These are phyloP conservation scores for Zygotorulaspora danielsina DNA, from an alignment of 805 yeast genomes.

Conservation along the genomic window DNA sequence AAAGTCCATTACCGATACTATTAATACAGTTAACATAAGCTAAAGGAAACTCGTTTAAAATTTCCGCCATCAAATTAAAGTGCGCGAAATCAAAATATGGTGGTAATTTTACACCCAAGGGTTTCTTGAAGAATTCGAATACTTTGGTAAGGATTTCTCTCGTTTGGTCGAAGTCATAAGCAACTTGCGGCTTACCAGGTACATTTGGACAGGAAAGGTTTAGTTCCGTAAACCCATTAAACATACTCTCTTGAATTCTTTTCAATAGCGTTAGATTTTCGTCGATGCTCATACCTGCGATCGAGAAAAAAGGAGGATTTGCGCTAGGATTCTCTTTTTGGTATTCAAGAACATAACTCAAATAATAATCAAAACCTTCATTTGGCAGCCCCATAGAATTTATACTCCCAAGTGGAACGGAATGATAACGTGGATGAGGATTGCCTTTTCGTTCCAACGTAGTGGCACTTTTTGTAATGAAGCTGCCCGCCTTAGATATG, in stretches of 20 bases:
- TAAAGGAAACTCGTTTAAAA: slow-evolving; percentile 29
- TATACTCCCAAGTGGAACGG: slow-evolving; percentile 34
- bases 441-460: slow-evolving; percentile 28
- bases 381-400: slow-evolving; percentile 36
- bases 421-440: slow-evolving; percentile 31
- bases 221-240: slow-evolving; percentile 29
- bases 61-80: slow-evolving; percentile 29
- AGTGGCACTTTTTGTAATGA: slow-evolving; percentile 33
- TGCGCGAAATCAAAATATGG: slow-evolving; percentile 35
- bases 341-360: slow-evolving; percentile 24
- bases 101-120: slow-evolving; percentile 32
- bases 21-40: slow-evolving; percentile 32
- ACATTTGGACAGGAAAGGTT: slow-evolving; percentile 35
- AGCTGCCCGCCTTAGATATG: slow-evolving; percentile 28
- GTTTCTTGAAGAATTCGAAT: slow-evolving; percentile 30
- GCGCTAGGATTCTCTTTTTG: slow-evolving; percentile 19
- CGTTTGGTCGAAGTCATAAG: slow-evolving; percentile 31
- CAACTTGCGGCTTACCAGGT: slow-evolving; percentile 36
- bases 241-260: slow-evolving; percentile 28
- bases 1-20: slow-evolving; percentile 33
- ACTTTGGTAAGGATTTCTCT: slow-evolving; percentile 24
- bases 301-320: slow-evolving; percentile 26
- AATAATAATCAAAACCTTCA: slow-evolving; percentile 30
- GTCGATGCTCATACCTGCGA: slow-evolving; percentile 33
- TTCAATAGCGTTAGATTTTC: slow-evolving; percentile 26